phyloP scores from a whole-genome alignment of 2,329 filamentous ascomycete species.

The Rhynchosporium graminicola region DNA sequence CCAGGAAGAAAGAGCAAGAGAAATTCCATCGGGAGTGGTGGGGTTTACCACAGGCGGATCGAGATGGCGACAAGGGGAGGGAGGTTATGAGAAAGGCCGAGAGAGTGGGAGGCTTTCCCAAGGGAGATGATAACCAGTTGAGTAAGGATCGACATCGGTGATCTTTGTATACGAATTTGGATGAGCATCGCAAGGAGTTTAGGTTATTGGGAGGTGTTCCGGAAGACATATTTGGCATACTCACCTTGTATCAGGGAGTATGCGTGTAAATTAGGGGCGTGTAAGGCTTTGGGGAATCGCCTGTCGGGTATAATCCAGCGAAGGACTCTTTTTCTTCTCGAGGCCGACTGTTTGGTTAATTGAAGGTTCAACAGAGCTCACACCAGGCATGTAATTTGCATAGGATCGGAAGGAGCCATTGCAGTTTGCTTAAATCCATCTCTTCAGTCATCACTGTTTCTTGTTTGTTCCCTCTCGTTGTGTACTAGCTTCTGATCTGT shows the following conservation, averaged over 20 bases:
- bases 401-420: too few relatives aligned
- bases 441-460: too few relatives aligned
- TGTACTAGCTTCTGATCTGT: too few relatives aligned
- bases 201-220: constrained; percentile 31
- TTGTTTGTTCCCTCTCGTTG: too few relatives aligned
- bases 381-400: too few relatives aligned
- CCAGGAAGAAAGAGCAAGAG: constrained; percentile 62
- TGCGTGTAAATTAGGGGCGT: constrained; percentile 32
- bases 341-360: background rate
- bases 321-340: background rate
- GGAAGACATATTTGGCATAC: constrained; percentile 18
- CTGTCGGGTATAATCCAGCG: constrained; percentile 11
- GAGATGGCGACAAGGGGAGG: constrained; percentile 55
- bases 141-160: constrained; percentile 42
- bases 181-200: constrained; percentile 27
- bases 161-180: constrained; percentile 19
- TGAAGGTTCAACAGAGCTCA: too few relatives aligned
- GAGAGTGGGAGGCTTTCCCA: constrained; percentile 56
- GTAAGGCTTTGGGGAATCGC: constrained; percentile 23
- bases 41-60: constrained; percentile 60
- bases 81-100: constrained; percentile 57
- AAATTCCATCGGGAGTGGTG: constrained; percentile 68
- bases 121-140: constrained; percentile 42
- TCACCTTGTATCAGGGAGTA: constrained; percentile 17
- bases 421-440: too few relatives aligned